These are phyloP conservation scores for Cercophora newfieldiana DNA, from an alignment of 495 filamentous ascomycete species.

Conservation along the genomic window DNA sequence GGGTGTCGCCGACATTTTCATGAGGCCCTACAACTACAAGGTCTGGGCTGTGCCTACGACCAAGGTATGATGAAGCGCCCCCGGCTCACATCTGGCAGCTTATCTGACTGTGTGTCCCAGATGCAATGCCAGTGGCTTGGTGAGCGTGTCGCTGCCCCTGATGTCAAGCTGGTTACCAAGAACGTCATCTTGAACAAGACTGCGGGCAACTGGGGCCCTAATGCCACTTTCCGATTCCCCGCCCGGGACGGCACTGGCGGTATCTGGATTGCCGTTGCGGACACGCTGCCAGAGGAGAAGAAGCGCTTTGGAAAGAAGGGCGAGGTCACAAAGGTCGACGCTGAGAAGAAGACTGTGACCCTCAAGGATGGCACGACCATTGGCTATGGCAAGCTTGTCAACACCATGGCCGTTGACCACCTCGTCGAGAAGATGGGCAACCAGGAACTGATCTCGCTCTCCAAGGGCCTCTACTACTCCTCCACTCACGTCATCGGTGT, in stretches of 20 bases:
- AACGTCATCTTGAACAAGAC: conserved; percentile 96
- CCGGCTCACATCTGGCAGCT: background rate
- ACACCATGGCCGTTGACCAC: conserved; percentile 93
- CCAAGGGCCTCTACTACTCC: conserved; percentile 94
- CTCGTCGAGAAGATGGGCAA: conserved; percentile 87
- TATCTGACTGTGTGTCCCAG: conserved; percentile 46
- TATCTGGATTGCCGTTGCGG: conserved; percentile 98
- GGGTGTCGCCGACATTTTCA: conserved; percentile 94
- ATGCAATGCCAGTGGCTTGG: conserved; percentile 99
- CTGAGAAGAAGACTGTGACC: conserved; percentile 76
- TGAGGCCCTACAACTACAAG: conserved; percentile 99
- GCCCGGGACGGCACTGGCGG: conserved; percentile 92
- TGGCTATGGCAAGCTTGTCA: conserved; percentile 87
- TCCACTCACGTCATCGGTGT: conserved; percentile 97
- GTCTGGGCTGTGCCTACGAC: conserved; percentile 99
- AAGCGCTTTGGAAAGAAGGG: conserved; percentile 84
- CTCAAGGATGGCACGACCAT: conserved; percentile 87
- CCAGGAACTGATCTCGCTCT: conserved; percentile 74
- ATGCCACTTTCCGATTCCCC: conserved; percentile 98
- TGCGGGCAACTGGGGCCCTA: conserved; percentile 97
- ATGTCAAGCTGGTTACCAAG: conserved; percentile 91
- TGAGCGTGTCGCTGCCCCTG: conserved; percentile 95
- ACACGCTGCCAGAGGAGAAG: conserved; percentile 90
- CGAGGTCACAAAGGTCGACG: conserved; percentile 80
- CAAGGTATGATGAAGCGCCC: conserved; percentile 62